Base-by-base conservation (phyloP, 768 basidiomycete genomes). In the Mycena polygramma region DNA sequence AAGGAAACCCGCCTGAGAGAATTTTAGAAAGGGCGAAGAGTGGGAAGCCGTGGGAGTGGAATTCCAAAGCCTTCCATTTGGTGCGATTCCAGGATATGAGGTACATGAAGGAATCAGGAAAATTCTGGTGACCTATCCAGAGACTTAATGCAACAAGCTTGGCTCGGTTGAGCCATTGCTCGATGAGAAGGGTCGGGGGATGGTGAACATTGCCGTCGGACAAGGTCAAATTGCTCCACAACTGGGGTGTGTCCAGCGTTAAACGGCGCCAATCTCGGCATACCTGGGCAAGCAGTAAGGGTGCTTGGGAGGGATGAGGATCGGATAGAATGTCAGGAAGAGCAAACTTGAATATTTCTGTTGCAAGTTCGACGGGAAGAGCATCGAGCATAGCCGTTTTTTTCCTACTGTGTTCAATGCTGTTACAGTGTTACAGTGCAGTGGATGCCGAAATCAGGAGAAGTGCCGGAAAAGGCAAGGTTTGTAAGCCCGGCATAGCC, bases 91-190 rank as follows among this genome's bases (percentile, higher is more conserved):
- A 35, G 7, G 60, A 61, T 3, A 60, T 60, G 26, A 60, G 36
- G 36, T 49, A 7, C 8, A 43, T 35, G n/a, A n/a, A n/a, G n/a
- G n/a, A n/a, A n/a, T 24, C 41, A 3, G 43, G 26, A 13, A 49
- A 35, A n/a, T 6, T 2, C 30, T 17, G 37, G 7, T n/a, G 20
- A 15, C 43, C 14, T n/a, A 15, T 14, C 45, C 46, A 60, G n/a
- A 60, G 30, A 36, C 45, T 60, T 9, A 60, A 15, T n/a, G 59
- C 17, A n/a, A 60, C 46, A 17, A 60, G 46, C 19, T 36, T 17
- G 10, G 59, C 59, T 15, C 45, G 59, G n/a, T 15, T 6, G n/a
- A 59, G 41, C 43, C 58, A 59, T 59, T 59, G 24, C 6, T 59
- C 43, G 2, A 59, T 59, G 41, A 59, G 41, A 9, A 36, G 0